These are phyloP conservation scores for Actinomortierella wolfii DNA, from an alignment of 371 early-diverging fungal species.

Conservation along the genomic window DNA sequence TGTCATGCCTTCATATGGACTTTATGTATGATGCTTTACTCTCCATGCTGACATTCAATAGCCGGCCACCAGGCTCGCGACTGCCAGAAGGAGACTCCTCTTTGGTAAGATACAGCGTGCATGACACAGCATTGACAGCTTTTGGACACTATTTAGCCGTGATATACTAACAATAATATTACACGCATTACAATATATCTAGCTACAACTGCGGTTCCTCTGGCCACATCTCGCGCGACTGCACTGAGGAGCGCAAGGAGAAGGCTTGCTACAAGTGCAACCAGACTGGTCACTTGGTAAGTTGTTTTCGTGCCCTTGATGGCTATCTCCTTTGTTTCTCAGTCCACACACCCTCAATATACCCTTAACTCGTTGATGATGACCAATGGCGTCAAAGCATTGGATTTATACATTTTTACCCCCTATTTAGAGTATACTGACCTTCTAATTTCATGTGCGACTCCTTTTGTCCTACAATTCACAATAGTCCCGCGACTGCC, in stretches of 20 bases:
- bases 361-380: not conserved
- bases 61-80: slow-evolving; percentile 71
- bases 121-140: not conserved
- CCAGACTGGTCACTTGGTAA: slow-evolving; percentile 60
- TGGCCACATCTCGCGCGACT: slow-evolving; percentile 56
- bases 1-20: no score
- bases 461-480: no score
- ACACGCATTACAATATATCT: slow-evolving; percentile 6
- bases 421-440: not conserved
- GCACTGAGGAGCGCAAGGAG: slow-evolving; percentile 63
- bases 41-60: no score
- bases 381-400: not conserved
- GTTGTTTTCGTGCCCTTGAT: no score
- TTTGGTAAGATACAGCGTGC: slow-evolving; percentile 53
- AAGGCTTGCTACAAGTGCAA: slow-evolving; percentile 69
- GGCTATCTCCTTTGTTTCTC: not conserved
- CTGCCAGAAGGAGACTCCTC: slow-evolving; percentile 56
- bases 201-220: slow-evolving; percentile 69
- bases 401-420: not conserved
- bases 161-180: no score
- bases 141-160: not conserved
- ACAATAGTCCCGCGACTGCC: slow-evolving; percentile 59
- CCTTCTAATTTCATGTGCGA: slow-evolving; percentile 4
- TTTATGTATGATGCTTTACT: no score
- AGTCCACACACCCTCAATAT: not conserved